Conservation (phyloP, 2,329 filamentous ascomycete genomes). For the Calonectria crousiana region DNA sequence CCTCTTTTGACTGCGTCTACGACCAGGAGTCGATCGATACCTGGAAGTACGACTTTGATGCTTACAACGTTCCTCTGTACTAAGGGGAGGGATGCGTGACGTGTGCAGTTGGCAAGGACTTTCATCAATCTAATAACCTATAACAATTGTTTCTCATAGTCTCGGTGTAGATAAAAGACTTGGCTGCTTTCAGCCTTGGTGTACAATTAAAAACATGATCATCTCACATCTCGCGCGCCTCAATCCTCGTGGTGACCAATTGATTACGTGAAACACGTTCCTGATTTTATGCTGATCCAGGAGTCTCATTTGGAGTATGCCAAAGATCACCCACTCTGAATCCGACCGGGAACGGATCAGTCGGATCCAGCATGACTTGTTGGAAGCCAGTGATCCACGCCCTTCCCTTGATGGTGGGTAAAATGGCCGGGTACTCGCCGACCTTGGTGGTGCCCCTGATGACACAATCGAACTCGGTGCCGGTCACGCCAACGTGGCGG, state of each 20-base stretch:
- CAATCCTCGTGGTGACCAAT: background rate
- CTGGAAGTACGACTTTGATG: slow-evolving; percentile 34
- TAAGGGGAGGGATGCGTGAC: background rate
- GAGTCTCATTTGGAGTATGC: background rate
- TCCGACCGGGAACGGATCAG: slow-evolving; percentile 55
- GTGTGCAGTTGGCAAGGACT: background rate
- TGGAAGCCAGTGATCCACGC: slow-evolving; percentile 61
- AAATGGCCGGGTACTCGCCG: slow-evolving; percentile 53
- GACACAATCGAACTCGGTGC: slow-evolving; percentile 54
- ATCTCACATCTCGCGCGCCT: background rate
- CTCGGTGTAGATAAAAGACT: background rate
- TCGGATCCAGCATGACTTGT: slow-evolving; percentile 56
- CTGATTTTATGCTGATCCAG: background rate
- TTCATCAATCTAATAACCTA: background rate
- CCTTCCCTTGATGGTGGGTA: slow-evolving; percentile 56
- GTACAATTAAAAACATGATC: background rate
- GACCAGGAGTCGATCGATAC: slow-evolving; percentile 19
- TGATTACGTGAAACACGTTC: background rate
- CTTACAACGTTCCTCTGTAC: slow-evolving; percentile 24
- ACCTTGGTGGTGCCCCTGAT: slow-evolving; percentile 54
- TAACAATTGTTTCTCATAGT: background rate
- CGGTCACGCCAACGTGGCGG: slow-evolving; percentile 56
- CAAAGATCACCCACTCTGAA: slow-evolving; percentile 23
- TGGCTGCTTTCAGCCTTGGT: background rate
- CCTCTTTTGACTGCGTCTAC: slow-evolving; percentile 14